A percentile compares a stretch with the other conserved stretches of the same genome.
These are phyloP conservation scores for Cryptosporidium canis DNA, from an alignment of 169 alveolate genomes.

Conservation along the genomic window DNA sequence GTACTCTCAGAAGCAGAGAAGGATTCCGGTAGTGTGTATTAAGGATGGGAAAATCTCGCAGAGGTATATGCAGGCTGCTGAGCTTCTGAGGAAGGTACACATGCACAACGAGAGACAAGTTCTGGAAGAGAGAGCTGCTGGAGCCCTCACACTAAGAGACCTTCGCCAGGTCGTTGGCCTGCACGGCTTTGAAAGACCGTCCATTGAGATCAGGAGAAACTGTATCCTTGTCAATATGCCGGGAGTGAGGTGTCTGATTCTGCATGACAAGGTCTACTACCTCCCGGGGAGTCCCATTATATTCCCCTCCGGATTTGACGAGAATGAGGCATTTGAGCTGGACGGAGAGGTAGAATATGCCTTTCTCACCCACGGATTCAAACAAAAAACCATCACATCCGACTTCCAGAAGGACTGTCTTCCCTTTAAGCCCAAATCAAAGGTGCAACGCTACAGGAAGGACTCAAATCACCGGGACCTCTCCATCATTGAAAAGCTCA, in stretches of 20 bases:
- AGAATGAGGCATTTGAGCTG: not conserved
- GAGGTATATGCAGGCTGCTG: conserved; percentile 58
- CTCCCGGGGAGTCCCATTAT: conserved; percentile 32
- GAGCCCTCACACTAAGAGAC: conserved; percentile 67
- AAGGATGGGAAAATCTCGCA: conserved; percentile 56
- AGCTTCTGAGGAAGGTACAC: conserved; percentile 59
- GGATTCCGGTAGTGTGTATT: conserved; percentile 57
- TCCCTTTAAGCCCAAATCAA: not conserved
- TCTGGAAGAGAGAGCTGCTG: conserved; percentile 57
- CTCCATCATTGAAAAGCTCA: conserved; percentile 30
- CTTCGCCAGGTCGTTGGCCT: conserved; percentile 66
- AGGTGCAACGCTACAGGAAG: not conserved
- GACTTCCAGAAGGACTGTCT: not conserved
- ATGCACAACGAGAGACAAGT: conserved; percentile 57
- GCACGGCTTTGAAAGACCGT: conserved; percentile 67
- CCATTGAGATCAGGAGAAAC: conserved; percentile 70
- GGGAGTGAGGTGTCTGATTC: conserved; percentile 67
- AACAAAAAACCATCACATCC: not conserved
- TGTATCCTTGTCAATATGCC: conserved; percentile 71
- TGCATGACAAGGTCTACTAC: conserved; percentile 64
- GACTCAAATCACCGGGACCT: conserved; percentile 2
- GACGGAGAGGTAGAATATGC: not conserved
- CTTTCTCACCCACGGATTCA: not conserved
- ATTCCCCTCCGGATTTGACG: conserved; percentile 1
- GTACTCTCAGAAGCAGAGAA: conserved; percentile 62